Conservation (phyloP, 805 yeast species). For the Komagataella populi region DNA sequence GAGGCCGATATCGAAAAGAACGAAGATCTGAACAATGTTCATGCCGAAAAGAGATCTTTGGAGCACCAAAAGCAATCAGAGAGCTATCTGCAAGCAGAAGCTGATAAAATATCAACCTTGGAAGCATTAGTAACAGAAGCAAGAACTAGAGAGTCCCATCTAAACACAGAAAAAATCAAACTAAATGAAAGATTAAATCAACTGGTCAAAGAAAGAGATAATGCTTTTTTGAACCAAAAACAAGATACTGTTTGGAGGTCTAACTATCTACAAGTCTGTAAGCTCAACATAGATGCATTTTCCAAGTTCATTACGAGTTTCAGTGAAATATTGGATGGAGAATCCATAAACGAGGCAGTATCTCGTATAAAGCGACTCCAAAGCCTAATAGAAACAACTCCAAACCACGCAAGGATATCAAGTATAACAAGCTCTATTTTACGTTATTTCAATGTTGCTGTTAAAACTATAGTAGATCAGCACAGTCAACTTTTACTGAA, state of each 20-base stretch:
- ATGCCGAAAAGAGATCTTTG: constrained; percentile 6
- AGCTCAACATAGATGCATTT: constrained; percentile 29
- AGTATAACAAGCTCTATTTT: constrained; percentile 19
- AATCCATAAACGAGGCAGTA: constrained; percentile 46
- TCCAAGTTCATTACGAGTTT: constrained; percentile 36
- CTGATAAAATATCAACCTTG: not conserved
- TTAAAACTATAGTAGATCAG: constrained; percentile 42
- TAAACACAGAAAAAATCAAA: constrained; percentile 1
- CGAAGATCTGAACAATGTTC: constrained; percentile 7
- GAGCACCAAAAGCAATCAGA: constrained; percentile 4
- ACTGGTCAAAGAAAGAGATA: constrained; percentile 8
- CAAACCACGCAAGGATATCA: constrained; percentile 10
- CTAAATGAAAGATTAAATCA: constrained; percentile 6
- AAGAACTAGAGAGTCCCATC: constrained; percentile 1
- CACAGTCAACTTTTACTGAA: constrained; percentile 21
- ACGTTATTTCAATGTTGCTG: constrained; percentile 46
- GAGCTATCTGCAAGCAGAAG: constrained; percentile 3
- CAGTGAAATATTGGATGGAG: constrained; percentile 40
- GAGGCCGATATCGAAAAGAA: constrained; percentile 2
- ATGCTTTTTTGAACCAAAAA: not conserved
- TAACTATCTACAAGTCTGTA: constrained; percentile 6
- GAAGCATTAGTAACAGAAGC: not conserved
- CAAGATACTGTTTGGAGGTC: not conserved
- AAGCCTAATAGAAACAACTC: not conserved
- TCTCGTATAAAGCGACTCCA: constrained; percentile 30